Evolutionary conservation across 1,284 basidiomycete genomes (phyloP).

Genomic region (Fomes fomentarius): DNA sequence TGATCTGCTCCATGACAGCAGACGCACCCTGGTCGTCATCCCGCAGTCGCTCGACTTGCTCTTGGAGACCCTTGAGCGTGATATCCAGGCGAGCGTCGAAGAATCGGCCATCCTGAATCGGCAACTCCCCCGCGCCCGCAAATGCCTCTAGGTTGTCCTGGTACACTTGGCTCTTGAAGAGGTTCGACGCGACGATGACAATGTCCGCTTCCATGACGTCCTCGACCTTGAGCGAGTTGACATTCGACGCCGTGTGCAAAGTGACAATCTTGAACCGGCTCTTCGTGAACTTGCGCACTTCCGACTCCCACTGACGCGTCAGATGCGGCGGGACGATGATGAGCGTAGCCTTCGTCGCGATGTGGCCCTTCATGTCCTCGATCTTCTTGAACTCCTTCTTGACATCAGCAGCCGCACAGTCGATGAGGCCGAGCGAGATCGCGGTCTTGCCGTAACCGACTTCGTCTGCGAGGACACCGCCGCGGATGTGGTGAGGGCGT

Average conservation of each 20-base stretch:
- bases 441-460: slow-evolving; percentile 98
- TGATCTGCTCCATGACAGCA: slow-evolving; percentile 65
- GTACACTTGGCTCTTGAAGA: slow-evolving; percentile 82
- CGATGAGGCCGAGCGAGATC: slow-evolving; percentile 89
- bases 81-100: slow-evolving; percentile 81
- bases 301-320: slow-evolving; percentile 88
- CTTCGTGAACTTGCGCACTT: slow-evolving; percentile 82
- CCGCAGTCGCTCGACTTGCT: slow-evolving; percentile 70
- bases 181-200: slow-evolving; percentile 83
- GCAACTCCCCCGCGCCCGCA: slow-evolving; percentile 67
- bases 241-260: slow-evolving; percentile 71
- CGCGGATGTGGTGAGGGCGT: slow-evolving; percentile 75
- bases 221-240: slow-evolving; percentile 79
- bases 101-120: slow-evolving; percentile 78
- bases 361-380: slow-evolving; percentile 62
- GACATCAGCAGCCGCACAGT: slow-evolving; percentile 63
- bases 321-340: slow-evolving; percentile 91
- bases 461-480: slow-evolving; percentile 94
- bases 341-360: slow-evolving; percentile 79
- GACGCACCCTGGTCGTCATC: slow-evolving; percentile 53
- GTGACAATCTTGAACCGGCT: slow-evolving; percentile 69
- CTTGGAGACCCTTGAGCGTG: slow-evolving; percentile 57
- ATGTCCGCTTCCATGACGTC: slow-evolving; percentile 85
- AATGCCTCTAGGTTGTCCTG: slow-evolving; percentile 76
- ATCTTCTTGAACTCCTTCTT: slow-evolving; percentile 54